Evolutionary conservation across 306 rosid species (phyloP), one percentile per base, ranked within the genome.

Genomic region (Styphnolobium japonicum): DNA sequence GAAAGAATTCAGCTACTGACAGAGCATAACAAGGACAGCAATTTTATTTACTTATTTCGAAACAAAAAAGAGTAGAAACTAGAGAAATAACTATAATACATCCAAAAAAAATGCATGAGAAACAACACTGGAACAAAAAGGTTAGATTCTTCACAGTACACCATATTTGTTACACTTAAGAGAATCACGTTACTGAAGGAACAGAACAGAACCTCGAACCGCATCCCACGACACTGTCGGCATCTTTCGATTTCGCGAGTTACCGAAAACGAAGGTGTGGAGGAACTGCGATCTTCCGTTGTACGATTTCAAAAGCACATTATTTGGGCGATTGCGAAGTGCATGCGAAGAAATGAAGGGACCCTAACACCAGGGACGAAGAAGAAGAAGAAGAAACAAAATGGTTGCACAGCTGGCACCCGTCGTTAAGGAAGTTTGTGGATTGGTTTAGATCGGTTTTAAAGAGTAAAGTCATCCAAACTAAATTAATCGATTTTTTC

Each of bases 371-470:
- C 16, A 49, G 0, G 0, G 6, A 65, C 10, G 4, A 57, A 33
- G 0, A 2, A 2, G 19, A 29, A 15, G 61, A 4, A 36, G 3
- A 9, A 1, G 10, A 34, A 11, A 53, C 74, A 61, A 71, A 70
- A 67, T 82, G 75, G 82, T 77, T 76, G 34, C 57, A 70, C 82
- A 76, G 73, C 85, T 76, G 82, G 81, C 73, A 82, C 16, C 67
- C n/a, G n/a, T n/a, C n/a, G n/a, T n/a, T n/a, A n/a, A n/a, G n/a
- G n/a, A n/a, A n/a, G n/a, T n/a, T n/a, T n/a, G n/a, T n/a, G n/a
- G n/a, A n/a, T n/a, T n/a, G n/a, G n/a, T n/a, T n/a, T n/a, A n/a
- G n/a, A n/a, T n/a, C n/a, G n/a, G n/a, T n/a, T n/a, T n/a, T n/a
- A n/a, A n/a, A n/a, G n/a, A n/a, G n/a, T n/a, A n/a, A n/a, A n/a